Evolutionary conservation across 768 basidiomycete genomes (phyloP).

Genomic region (Leccinellum luteum): DNA sequence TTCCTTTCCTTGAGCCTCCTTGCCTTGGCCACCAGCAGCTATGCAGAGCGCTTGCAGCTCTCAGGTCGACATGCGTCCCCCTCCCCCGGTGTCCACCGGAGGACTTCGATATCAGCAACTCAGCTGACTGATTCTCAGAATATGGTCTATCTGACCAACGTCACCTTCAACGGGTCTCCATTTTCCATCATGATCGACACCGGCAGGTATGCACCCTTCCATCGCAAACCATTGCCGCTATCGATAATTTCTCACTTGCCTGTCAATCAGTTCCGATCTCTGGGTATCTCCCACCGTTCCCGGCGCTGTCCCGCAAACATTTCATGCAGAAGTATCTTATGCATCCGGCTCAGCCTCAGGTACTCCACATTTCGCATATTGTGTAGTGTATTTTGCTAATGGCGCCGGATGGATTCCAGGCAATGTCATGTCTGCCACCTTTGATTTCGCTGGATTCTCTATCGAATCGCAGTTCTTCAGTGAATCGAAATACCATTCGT

Average conservation of each 20-base stretch:
- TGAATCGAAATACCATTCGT: not conserved
- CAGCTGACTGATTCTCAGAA: constrained; percentile 31
- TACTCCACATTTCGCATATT: constrained; percentile 14
- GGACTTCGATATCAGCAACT: constrained; percentile 28
- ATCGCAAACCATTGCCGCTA: not conserved
- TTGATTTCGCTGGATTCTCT: constrained; percentile 40
- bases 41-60: constrained; percentile 16
- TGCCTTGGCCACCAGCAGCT: not conserved
- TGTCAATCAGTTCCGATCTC: constrained; percentile 54
- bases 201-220: constrained; percentile 36
- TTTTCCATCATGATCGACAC: constrained; percentile 44
- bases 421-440: constrained; percentile 26
- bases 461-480: constrained; percentile 41
- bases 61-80: constrained; percentile 11
- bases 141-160: constrained; percentile 37
- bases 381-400: not conserved
- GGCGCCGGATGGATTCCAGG: constrained; percentile 16
- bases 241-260: too few relatives aligned
- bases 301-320: constrained; percentile 37
- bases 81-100: constrained; percentile 15
- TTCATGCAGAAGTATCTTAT: constrained; percentile 44
- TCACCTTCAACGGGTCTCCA: constrained; percentile 36
- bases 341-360: constrained; percentile 54
- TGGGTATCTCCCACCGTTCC: constrained; percentile 52
- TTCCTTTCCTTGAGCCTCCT: constrained; percentile 13